A percentile compares a stretch with the other conserved stretches of the same genome.
phyloP scores from a whole-genome alignment of 306 rosid genomes.

The Abrus pulchellus region DNA sequence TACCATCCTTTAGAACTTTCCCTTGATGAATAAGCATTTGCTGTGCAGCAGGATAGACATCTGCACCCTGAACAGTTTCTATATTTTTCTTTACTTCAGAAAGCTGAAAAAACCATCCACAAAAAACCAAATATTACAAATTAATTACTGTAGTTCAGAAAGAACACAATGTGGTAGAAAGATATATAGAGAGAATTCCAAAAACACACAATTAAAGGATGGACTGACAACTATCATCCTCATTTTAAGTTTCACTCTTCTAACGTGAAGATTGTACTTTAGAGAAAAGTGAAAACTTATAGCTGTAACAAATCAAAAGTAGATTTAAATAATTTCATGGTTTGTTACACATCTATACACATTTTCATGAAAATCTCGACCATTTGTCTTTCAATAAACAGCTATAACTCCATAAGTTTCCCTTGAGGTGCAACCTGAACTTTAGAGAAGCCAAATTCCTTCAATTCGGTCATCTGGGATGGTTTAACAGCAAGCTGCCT shows the following conservation, averaged over 20 bases:
- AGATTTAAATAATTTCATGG: background rate
- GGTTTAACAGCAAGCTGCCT: background rate
- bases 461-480: background rate
- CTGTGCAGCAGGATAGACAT: constrained; percentile 80
- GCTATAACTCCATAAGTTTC: background rate
- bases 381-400: background rate
- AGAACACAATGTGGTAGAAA: constrained; percentile 2
- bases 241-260: background rate
- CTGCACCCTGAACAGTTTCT: constrained; percentile 70
- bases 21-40: constrained; percentile 94
- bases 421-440: background rate
- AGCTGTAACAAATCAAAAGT: background rate
- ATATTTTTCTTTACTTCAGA: constrained; percentile 77
- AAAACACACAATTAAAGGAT: background rate
- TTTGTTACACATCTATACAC: background rate
- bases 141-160: background rate
- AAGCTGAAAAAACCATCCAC: constrained; percentile 59
- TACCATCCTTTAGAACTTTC: constrained; percentile 78
- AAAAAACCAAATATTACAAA: background rate
- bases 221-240: background rate
- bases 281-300: background rate
- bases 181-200: background rate
- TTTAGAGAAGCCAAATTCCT: background rate
- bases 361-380: background rate
- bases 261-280: background rate